phyloP scores from a whole-genome alignment of 1,284 basidiomycete species.

The Fomitopsis pinicola region DNA sequence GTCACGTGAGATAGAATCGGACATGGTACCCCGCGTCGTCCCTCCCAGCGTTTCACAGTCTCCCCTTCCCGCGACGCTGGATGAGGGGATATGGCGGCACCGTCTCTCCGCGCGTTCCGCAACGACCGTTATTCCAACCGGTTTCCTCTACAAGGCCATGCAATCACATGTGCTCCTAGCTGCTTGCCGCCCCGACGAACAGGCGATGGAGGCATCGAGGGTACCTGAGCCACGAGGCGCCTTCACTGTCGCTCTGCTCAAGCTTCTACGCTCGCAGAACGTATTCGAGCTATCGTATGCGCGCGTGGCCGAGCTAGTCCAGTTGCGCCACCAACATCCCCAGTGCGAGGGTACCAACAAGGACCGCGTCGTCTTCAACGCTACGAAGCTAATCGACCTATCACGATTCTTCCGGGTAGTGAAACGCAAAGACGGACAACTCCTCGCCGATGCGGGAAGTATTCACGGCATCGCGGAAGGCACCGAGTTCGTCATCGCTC shows the following conservation, averaged over 20 bases:
- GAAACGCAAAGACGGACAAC: background rate
- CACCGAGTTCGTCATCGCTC: slow-evolving; percentile 4
- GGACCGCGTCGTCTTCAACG: slow-evolving; percentile 8
- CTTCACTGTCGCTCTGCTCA: background rate
- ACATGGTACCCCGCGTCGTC: background rate
- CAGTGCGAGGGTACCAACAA: slow-evolving; percentile 13
- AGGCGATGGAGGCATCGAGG: slow-evolving; percentile 1
- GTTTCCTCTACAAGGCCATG: slow-evolving; percentile 6
- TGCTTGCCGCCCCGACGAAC: slow-evolving; percentile 9
- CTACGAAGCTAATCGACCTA: background rate
- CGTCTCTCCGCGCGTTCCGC: background rate
- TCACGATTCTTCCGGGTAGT: background rate
- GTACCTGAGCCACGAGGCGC: background rate
- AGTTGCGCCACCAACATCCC: slow-evolving; percentile 8
- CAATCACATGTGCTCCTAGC: slow-evolving; percentile 11
- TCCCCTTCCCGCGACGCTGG: background rate
- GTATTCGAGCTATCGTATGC: background rate
- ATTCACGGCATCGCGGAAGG: slow-evolving; percentile 9
- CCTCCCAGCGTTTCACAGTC: background rate
- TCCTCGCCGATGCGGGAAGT: slow-evolving; percentile 5
- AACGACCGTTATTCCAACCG: background rate
- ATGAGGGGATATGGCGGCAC: background rate
- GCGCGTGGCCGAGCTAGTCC: background rate
- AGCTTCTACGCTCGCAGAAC: background rate
- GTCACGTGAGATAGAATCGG: background rate